These are phyloP conservation scores for Cryomyces minteri DNA, from an alignment of 495 filamentous ascomycete species.

Conservation along the genomic window DNA sequence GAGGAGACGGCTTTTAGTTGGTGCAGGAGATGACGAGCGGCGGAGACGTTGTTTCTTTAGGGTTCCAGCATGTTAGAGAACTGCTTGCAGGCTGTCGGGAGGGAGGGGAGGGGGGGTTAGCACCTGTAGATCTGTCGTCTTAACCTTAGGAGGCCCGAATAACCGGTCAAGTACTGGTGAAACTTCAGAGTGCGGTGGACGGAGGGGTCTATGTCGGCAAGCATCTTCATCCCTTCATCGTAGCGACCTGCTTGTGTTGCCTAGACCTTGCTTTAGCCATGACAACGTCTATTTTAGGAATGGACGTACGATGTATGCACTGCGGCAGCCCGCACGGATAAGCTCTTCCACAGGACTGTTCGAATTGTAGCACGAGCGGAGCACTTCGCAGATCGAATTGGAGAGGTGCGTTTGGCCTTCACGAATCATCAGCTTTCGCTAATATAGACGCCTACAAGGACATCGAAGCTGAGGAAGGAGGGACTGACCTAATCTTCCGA, in stretches of 20 bases:
- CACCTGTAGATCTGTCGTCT: constrained; percentile 48
- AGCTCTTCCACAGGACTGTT: constrained; percentile 57
- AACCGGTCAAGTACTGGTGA: constrained; percentile 62
- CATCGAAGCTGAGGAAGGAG: neutral
- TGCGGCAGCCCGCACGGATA: constrained; percentile 44
- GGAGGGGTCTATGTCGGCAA: constrained; percentile 49
- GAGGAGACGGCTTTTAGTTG: constrained; percentile 4
- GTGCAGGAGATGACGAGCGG: constrained; percentile 2
- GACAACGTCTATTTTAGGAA: neutral
- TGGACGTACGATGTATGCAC: constrained; percentile 32
- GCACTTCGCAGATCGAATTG: constrained; percentile 50
- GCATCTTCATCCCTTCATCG: constrained; percentile 43
- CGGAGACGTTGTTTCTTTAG: constrained; percentile 12
- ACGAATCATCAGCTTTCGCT: neutral
- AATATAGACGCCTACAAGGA: neutral
- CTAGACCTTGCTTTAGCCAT: constrained; percentile 19
- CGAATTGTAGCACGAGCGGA: constrained; percentile 50
- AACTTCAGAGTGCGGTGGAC: constrained; percentile 56
- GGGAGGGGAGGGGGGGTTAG: neutral
- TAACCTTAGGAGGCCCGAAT: constrained; percentile 53
- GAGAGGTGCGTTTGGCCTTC: constrained; percentile 42
- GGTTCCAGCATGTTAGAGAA: neutral
- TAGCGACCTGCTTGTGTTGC: constrained; percentile 47
- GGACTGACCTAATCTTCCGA: constrained; percentile 53
- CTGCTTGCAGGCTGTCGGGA: neutral